Percentiles rank a stretch among this genome's conserved stretches.
Evolutionary conservation across 208 protist species (phyloP).

Genomic region (Strigomonas culicis): DNA sequence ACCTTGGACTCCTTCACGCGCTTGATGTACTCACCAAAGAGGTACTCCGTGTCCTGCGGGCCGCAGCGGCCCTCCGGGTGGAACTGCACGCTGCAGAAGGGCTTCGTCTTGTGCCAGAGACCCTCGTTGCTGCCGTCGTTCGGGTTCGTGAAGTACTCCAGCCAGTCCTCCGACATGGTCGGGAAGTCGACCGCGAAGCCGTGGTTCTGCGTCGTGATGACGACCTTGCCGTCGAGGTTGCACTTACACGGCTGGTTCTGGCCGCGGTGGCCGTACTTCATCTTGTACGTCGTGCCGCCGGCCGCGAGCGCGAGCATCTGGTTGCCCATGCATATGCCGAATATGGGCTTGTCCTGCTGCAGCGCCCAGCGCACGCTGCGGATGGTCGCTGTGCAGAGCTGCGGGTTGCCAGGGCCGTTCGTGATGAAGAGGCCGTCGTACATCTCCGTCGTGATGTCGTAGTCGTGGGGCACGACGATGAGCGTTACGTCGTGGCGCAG

Average conservation of each 20-base stretch:
- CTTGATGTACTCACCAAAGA: constrained; percentile 96
- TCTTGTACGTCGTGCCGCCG: constrained; percentile 94
- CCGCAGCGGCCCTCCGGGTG: constrained; percentile 97
- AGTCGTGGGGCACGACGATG: constrained; percentile 90
- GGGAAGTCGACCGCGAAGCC: constrained; percentile 96
- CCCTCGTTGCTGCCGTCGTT: constrained; percentile 98
- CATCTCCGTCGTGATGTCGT: constrained; percentile 93
- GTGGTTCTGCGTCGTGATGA: constrained; percentile 98
- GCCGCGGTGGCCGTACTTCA: constrained; percentile 99
- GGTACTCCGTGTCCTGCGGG: constrained; percentile 97
- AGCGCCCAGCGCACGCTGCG: constrained; percentile 90
- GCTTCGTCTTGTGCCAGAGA: constrained; percentile 92
- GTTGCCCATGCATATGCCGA: constrained; percentile 99
- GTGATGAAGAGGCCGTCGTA: constrained; percentile 98
- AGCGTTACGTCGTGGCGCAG: constrained; percentile 87
- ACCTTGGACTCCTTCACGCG: constrained; percentile 76
- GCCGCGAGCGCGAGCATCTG: constrained; percentile 96
- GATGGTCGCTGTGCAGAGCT: constrained; percentile 90
- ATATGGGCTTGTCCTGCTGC: constrained; percentile 92
- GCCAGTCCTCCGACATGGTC: constrained; percentile 89
- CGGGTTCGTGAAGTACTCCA: constrained; percentile 95
- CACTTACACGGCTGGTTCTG: constrained; percentile 97
- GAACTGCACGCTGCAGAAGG: constrained; percentile 98
- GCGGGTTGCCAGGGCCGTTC: constrained; percentile 94
- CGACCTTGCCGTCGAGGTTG: constrained; percentile 78